A percentile compares a stretch with the other conserved stretches of the same genome.
Evolutionary conservation across 2,329 filamentous ascomycete species (phyloP).

Genomic region (Pseudohalonectria lignicola): DNA sequence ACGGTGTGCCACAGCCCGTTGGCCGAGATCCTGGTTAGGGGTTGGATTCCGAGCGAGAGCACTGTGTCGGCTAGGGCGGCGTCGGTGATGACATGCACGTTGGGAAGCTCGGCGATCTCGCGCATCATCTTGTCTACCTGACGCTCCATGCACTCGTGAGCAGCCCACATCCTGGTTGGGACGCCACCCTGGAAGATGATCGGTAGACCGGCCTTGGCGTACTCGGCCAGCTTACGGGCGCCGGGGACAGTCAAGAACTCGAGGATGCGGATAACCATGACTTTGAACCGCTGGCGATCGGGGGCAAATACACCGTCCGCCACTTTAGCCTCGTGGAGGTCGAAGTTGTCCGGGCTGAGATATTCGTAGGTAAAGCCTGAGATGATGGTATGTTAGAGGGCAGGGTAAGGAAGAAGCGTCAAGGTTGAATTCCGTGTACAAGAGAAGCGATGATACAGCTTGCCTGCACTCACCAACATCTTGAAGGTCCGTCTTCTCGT

Average conservation of each 20-base stretch:
- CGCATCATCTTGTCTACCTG: too few species aligned
- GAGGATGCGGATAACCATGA: slow-evolving; percentile 25
- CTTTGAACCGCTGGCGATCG: slow-evolving; percentile 26
- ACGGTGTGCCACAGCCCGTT: slow-evolving; percentile 22
- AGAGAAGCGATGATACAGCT: too few species aligned
- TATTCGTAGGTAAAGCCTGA: slow-evolving; percentile 30
- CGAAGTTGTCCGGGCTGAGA: slow-evolving; percentile 30
- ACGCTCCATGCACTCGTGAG: too few species aligned
- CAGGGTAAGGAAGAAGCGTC: background rate
- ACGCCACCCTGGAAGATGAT: slow-evolving; percentile 26
- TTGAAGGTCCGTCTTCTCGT: slow-evolving; percentile 5
- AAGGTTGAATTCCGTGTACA: too few species aligned
- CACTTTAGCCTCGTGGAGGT: slow-evolving; percentile 23
- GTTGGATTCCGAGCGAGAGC: slow-evolving; percentile 16
- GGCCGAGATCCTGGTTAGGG: slow-evolving; percentile 14
- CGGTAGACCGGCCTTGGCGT: slow-evolving; percentile 25
- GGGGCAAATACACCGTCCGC: slow-evolving; percentile 23
- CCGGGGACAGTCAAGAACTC: slow-evolving; percentile 30
- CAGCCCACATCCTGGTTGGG: slow-evolving; percentile 12
- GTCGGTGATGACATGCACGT: slow-evolving; percentile 20
- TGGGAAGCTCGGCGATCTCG: too few species aligned
- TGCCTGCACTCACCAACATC: slow-evolving; percentile 4
- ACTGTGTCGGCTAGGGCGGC: slow-evolving; percentile 20
- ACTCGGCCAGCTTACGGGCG: slow-evolving; percentile 19
- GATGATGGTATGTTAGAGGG: background rate